Percentiles rank a stretch among this genome's conserved stretches.
Evolutionary conservation across 2,329 filamentous ascomycete species (phyloP).

Genomic region (Sordariomycetes sp.): DNA sequence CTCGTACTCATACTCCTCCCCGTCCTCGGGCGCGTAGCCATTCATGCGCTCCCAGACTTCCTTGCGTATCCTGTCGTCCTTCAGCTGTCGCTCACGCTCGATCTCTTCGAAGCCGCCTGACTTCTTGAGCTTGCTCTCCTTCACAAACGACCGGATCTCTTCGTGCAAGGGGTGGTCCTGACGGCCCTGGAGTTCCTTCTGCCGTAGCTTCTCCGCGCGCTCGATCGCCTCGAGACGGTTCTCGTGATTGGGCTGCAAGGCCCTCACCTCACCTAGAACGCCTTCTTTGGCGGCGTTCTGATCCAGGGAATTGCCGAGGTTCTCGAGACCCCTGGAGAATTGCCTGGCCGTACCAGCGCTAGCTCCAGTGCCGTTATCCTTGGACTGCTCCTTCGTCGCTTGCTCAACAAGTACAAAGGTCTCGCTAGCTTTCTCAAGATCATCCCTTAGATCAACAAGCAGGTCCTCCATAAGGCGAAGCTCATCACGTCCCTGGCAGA

Average conservation of each 20-base stretch:
- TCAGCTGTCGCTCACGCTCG: conserved; percentile 72
- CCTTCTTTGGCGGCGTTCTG: conserved; percentile 81
- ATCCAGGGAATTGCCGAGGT: conserved; percentile 50
- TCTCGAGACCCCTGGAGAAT: conserved; percentile 45
- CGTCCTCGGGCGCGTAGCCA: conserved; percentile 35
- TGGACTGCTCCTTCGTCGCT: conserved; percentile 95
- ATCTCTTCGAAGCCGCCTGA: conserved; percentile 91
- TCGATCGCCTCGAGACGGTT: conserved; percentile 90
- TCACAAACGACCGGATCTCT: conserved; percentile 77
- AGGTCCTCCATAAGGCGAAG: conserved; percentile 95
- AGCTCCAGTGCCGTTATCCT: conserved; percentile 51
- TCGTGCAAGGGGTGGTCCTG: conserved; percentile 69
- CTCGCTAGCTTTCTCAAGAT: conserved; percentile 87
- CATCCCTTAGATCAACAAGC: conserved; percentile 82
- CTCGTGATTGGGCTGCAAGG: conserved; percentile 90
- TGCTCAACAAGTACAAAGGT: conserved; percentile 95
- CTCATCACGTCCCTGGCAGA: conserved; percentile 91
- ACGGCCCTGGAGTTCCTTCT: conserved; percentile 77
- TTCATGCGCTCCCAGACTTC: conserved; percentile 68
- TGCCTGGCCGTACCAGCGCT: conserved; percentile 43
- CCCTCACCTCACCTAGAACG: conserved; percentile 85
- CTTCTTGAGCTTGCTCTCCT: conserved; percentile 90
- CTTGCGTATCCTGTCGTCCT: conserved; percentile 76
- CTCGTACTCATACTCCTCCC: conserved; percentile 12
- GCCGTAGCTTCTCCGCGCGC: conserved; percentile 83